A percentile compares a stretch with the other conserved stretches of the same genome.
Conservation (phyloP, 768 basidiomycete species). For the Mycena polygramma region DNA sequence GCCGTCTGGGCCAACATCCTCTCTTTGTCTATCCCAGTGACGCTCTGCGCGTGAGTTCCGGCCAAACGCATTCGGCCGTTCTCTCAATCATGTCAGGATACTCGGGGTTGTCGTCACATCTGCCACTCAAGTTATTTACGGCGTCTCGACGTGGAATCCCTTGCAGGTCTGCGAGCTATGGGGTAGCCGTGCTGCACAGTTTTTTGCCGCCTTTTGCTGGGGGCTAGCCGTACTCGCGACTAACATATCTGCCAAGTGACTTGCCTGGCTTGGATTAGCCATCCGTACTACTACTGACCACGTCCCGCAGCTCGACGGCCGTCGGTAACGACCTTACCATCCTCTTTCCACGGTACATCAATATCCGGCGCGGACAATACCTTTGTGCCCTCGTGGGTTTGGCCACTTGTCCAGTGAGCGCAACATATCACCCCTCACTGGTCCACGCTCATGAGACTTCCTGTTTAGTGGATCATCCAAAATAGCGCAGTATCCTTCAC, state of each 20-base stretch:
- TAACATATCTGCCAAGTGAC: slow-evolving; percentile 37
- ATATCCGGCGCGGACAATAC: slow-evolving; percentile 61
- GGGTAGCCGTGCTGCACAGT: slow-evolving; percentile 75
- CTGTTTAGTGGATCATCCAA: slow-evolving; percentile 68
- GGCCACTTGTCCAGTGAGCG: slow-evolving; percentile 57
- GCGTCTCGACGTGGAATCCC: slow-evolving; percentile 44
- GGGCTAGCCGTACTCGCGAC: slow-evolving; percentile 36
- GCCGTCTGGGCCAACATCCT: slow-evolving; percentile 40
- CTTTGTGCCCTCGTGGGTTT: slow-evolving; percentile 74
- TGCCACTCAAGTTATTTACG: slow-evolving; percentile 70
- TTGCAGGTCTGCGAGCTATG: slow-evolving; percentile 65
- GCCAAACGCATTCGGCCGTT: background rate
- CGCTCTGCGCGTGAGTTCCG: slow-evolving; percentile 36
- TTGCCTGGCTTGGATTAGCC: background rate
- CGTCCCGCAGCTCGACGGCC: slow-evolving; percentile 30
- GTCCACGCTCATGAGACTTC: background rate
- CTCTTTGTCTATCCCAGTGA: slow-evolving; percentile 36
- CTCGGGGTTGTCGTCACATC: slow-evolving; percentile 74
- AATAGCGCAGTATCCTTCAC: slow-evolving; percentile 62
- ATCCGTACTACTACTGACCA: background rate
- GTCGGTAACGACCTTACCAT: slow-evolving; percentile 57
- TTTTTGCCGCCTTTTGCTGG: slow-evolving; percentile 63
- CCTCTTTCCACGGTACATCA: slow-evolving; percentile 56
- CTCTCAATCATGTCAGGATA: slow-evolving; percentile 20
- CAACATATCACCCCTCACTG: too few relatives aligned